These are phyloP conservation scores for Xylariaceae sp. DNA, from an alignment of 2,329 filamentous ascomycete species.

Conservation along the genomic window DNA sequence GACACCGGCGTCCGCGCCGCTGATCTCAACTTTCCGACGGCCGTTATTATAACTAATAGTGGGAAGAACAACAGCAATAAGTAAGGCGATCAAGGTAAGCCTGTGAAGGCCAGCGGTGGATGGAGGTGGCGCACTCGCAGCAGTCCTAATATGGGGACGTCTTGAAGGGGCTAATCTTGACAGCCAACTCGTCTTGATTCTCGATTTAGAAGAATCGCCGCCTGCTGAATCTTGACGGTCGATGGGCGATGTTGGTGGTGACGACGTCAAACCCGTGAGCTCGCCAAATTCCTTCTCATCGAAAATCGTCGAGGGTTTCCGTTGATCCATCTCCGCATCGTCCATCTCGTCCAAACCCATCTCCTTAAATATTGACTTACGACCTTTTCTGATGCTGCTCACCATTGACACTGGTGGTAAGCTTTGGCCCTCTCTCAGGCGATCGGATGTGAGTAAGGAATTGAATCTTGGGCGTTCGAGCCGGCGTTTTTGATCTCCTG, in stretches of 20 bases:
- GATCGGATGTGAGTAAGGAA: constrained; percentile 46
- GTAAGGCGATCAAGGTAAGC: constrained; percentile 42
- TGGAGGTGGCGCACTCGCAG: constrained; percentile 39
- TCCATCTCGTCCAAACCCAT: constrained; percentile 39
- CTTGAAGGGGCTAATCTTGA: constrained; percentile 35
- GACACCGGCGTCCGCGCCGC: constrained; percentile 44
- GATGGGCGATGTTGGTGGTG: constrained; percentile 23
- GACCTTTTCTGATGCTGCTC: constrained; percentile 44
- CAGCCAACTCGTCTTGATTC: constrained; percentile 34
- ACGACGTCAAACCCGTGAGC: constrained; percentile 21
- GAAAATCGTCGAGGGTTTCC: constrained; percentile 14
- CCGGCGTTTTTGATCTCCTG: constrained; percentile 9
- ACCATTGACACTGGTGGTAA: constrained; percentile 36
- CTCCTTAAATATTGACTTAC: constrained; percentile 50
- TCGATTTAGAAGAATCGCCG: constrained; percentile 8
- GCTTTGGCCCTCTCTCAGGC: constrained; percentile 44
- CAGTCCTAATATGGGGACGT: constrained; percentile 39
- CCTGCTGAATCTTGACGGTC: constrained; percentile 21
- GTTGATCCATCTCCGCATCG: constrained; percentile 17
- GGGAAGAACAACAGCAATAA: constrained; percentile 48
- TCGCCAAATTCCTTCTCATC: constrained; percentile 30
- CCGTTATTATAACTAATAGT: constrained; percentile 40
- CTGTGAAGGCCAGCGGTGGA: constrained; percentile 38
- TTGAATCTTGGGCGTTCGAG: constrained; percentile 43
- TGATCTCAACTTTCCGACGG: constrained; percentile 33